Conservation (phyloP, 2,329 filamentous ascomycete species). For the Lojkania enalia region DNA sequence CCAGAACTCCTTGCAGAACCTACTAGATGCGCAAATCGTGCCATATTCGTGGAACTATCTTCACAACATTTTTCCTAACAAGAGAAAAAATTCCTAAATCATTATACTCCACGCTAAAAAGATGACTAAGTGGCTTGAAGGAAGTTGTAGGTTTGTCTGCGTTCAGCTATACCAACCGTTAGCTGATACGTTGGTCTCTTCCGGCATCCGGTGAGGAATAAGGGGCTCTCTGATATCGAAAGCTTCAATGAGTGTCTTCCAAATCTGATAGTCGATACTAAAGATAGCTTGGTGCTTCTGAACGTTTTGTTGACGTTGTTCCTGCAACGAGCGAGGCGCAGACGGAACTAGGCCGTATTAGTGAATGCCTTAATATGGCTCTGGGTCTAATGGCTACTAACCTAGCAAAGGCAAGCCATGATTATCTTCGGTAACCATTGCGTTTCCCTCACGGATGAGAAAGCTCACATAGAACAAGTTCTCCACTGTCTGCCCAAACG, state of each 20-base stretch:
- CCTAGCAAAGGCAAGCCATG: conserved; percentile 76
- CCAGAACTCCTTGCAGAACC: no score
- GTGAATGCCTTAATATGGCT: no score
- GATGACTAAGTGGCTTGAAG: no score
- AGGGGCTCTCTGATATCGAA: conserved; percentile 79
- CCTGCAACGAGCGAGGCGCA: conserved; percentile 53
- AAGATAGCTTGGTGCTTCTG: conserved; percentile 79
- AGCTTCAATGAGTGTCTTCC: conserved; percentile 74
- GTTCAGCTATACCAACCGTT: conserved; percentile 32
- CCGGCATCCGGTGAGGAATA: conserved; percentile 72
- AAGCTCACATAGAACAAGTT: conserved; percentile 98
- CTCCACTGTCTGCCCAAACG: conserved; percentile 93
- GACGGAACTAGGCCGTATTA: conserved; percentile 48
- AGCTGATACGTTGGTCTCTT: conserved; percentile 27
- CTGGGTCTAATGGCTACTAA: no score
- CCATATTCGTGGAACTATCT: no score
- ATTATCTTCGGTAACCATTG: conserved; percentile 73
- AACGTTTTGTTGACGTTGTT: conserved; percentile 59
- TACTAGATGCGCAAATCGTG: no score
- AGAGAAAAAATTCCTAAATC: no score
- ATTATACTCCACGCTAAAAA: no score
- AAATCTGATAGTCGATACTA: conserved; percentile 81
- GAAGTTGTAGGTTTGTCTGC: no score
- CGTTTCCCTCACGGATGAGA: conserved; percentile 81
- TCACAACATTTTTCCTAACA: no score